A percentile compares a stretch with the other conserved stretches of the same genome.
Conservation (phyloP, 2,329 filamentous ascomycete genomes). For the Parafenestella ontariensis region DNA sequence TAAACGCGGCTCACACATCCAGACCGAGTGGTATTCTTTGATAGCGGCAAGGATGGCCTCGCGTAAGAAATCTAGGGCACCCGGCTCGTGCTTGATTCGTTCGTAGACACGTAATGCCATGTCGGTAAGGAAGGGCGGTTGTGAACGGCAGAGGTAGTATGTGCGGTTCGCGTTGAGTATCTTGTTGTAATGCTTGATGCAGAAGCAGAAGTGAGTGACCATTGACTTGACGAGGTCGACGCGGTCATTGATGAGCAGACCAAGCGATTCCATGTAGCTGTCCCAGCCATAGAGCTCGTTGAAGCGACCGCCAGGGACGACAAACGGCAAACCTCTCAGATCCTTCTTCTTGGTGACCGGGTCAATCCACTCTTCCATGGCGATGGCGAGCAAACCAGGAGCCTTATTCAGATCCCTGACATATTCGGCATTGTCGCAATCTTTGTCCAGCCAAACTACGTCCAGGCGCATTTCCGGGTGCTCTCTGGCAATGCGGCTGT, state of each 20-base stretch:
- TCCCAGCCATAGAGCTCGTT: constrained; percentile 99
- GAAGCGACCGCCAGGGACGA: constrained; percentile 97
- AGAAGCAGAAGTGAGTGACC: constrained; percentile 97
- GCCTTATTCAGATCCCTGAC: constrained; percentile 85
- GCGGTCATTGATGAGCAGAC: constrained; percentile 83
- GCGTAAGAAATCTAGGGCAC: constrained; percentile 80
- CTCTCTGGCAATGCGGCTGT: constrained; percentile 77
- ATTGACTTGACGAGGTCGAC: constrained; percentile 90
- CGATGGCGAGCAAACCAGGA: constrained; percentile 87
- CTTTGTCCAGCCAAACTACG: constrained; percentile 76
- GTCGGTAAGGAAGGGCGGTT: constrained; percentile 96
- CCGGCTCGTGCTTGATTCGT: constrained; percentile 85
- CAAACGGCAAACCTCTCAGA: constrained; percentile 83
- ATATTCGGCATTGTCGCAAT: constrained; percentile 77
- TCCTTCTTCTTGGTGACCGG: constrained; percentile 72
- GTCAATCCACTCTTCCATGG: constrained; percentile 77
- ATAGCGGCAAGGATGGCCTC: constrained; percentile 86
- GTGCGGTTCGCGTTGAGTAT: constrained; percentile 96
- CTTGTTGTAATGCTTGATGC: constrained; percentile 97
- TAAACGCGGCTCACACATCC: constrained; percentile 75
- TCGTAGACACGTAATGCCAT: constrained; percentile 96
- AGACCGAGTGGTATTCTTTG: constrained; percentile 94
- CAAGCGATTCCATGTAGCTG: constrained; percentile 97
- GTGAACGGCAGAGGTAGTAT: constrained; percentile 93
- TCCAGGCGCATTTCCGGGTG: constrained; percentile 86